phyloP scores from a whole-genome alignment of 495 filamentous ascomycete species.

The Penicillium antarcticum region DNA sequence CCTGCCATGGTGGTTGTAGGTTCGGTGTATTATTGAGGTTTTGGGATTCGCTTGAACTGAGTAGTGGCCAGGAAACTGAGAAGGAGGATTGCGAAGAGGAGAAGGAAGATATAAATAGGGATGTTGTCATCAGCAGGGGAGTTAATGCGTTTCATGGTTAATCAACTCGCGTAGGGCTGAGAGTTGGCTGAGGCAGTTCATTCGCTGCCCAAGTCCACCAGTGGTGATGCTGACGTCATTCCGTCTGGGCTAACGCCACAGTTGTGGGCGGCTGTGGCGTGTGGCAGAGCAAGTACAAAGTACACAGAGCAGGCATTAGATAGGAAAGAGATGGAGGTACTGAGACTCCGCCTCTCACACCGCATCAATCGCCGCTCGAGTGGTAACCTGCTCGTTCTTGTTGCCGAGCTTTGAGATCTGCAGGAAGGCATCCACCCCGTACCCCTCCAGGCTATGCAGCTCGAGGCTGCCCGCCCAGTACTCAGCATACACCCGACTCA shows the following conservation, averaged over 20 bases:
- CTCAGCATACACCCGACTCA: slow-evolving; percentile 94
- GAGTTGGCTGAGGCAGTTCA: not conserved
- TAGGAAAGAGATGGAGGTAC: not conserved
- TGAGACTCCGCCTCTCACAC: slow-evolving; percentile 50
- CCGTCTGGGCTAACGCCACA: not conserved
- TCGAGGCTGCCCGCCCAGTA: slow-evolving; percentile 97
- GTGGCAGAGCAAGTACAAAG: not conserved
- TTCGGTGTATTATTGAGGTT: not conserved
- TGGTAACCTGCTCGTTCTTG: slow-evolving; percentile 95
- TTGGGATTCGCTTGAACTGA: slow-evolving; percentile 16
- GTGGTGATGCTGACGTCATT: slow-evolving; percentile 1
- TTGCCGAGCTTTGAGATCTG: slow-evolving; percentile 97
- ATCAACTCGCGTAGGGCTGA: slow-evolving; percentile 13
- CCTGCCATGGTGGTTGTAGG: slow-evolving; percentile 25
- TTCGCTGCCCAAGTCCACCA: not conserved
- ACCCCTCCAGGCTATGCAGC: slow-evolving; percentile 90
- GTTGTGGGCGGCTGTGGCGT: not conserved
- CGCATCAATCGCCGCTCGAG: slow-evolving; percentile 83
- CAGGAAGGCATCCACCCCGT: slow-evolving; percentile 95
- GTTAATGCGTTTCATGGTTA: slow-evolving; percentile 31
- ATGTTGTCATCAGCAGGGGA: slow-evolving; percentile 24
- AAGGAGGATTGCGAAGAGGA: slow-evolving; percentile 25
- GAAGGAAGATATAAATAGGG: slow-evolving; percentile 33
- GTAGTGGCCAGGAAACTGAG: slow-evolving; percentile 31
- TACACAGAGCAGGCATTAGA: not conserved